A percentile compares a stretch with the other conserved stretches of the same genome.
Conservation (phyloP, 805 yeast species). For the Cephaloascus albidus region DNA sequence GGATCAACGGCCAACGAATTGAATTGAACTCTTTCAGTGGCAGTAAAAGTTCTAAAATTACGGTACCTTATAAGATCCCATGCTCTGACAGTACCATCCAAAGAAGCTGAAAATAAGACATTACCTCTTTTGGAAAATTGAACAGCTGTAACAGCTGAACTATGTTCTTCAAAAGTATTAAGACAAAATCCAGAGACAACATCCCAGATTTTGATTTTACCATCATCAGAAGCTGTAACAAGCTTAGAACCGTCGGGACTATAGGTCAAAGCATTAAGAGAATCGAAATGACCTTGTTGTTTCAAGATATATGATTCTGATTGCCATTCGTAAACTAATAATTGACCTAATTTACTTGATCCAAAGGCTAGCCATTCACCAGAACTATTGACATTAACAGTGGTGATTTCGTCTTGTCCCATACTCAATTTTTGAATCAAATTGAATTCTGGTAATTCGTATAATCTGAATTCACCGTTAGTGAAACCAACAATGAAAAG, state of each 20-base stretch:
- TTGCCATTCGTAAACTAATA: slow-evolving; percentile 97
- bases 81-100: slow-evolving; percentile 96
- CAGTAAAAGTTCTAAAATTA: slow-evolving; percentile 91
- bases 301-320: slow-evolving; percentile 90
- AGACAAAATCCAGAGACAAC: slow-evolving; percentile 85
- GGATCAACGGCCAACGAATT: slow-evolving; percentile 90
- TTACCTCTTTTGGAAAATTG: slow-evolving; percentile 85
- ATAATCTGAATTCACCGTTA: slow-evolving; percentile 84
- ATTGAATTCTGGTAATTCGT: slow-evolving; percentile 76
- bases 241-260: slow-evolving; percentile 92
- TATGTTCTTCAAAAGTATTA: slow-evolving; percentile 86
- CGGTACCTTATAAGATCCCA: slow-evolving; percentile 93
- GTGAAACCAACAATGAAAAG: slow-evolving; percentile 81
- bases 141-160: slow-evolving; percentile 80
- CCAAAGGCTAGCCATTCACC: slow-evolving; percentile 99
- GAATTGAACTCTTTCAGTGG: slow-evolving; percentile 82
- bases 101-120: slow-evolving; percentile 81
- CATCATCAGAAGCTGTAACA: slow-evolving; percentile 94
- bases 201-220: slow-evolving; percentile 96
- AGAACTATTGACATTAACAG: slow-evolving; percentile 66
- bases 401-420: slow-evolving; percentile 85
- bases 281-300: slow-evolving; percentile 96
- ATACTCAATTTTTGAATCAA: slow-evolving; percentile 80
- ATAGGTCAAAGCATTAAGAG: slow-evolving; percentile 74
- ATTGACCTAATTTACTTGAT: slow-evolving; percentile 82